Evolutionary conservation across 768 basidiomycete genomes (phyloP), one percentile per base, ranked within the genome.

Genomic region (Russula lepida): DNA sequence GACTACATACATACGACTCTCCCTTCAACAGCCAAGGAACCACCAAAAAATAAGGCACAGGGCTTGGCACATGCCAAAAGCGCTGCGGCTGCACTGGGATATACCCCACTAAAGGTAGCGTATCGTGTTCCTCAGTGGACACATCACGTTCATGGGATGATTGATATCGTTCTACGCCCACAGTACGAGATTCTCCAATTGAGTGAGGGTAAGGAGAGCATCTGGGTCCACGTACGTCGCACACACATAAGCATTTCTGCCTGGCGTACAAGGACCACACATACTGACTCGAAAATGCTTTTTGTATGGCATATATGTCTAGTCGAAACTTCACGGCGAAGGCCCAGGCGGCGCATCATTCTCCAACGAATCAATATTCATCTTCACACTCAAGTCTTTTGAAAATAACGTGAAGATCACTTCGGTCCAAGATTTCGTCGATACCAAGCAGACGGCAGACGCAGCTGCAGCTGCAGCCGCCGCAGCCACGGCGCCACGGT

Each of bases 401-500:
- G 62, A 49, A 23, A 39, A 44, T 15, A 15, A 56, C 5, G 46
- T 63, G 52, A 47, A 63, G 46, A 63, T 63, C 30, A 43, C 52
- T 13, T 30, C 46, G 4, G 33, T 63, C 46, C 57, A 54, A 32
- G 57, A 63, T 1, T 62, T 54, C 25, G 35, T 63, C 30, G 62
- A 62, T 44, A 58, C 56, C 35, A 62, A 62, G 44, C 7, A n/a
- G 50, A 21, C 51, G 6, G 50, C 55, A 4, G 52, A 47, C 5
- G 35, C 32, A 12, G 73, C 32, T 13, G 50, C 21, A 12, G 50
- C 46, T 1, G 23, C 50, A 0, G 32, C 81, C 78, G 79, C 58
- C 4, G 39, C 58, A 3, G 23, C 25, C 19, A 19, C 32, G 37
- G 25, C 32, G 37, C 8, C 27, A 39, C 53, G n/a, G 9, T 39